Conservation (phyloP, 1,284 basidiomycete genomes). For the Cystobasidium pallidum region DNA sequence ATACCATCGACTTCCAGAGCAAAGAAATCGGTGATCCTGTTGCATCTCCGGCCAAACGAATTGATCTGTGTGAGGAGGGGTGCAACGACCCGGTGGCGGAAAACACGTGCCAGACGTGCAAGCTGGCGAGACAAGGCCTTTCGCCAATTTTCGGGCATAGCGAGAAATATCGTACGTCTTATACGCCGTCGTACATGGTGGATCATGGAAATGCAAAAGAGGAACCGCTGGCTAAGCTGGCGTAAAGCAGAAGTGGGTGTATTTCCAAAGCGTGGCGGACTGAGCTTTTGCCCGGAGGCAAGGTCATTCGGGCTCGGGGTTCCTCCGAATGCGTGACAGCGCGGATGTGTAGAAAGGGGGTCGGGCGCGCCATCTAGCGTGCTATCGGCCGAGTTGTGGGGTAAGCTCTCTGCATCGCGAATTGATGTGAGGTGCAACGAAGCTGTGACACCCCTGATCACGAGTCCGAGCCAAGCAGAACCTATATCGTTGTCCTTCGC, state of each 20-base stretch:
- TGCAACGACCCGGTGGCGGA: slow-evolving; percentile 26
- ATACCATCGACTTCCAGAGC: slow-evolving; percentile 28
- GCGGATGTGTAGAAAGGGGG: background rate
- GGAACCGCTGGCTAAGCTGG: background rate
- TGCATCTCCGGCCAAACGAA: slow-evolving; percentile 6
- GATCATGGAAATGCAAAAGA: background rate
- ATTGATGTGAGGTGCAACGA: background rate
- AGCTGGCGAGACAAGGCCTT: background rate
- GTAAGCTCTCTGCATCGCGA: background rate
- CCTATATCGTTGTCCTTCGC: slow-evolving; percentile 26
- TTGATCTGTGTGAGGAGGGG: slow-evolving; percentile 32
- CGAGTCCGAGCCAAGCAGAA: slow-evolving; percentile 27
- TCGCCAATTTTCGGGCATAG: slow-evolving; percentile 1
- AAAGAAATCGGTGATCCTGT: slow-evolving; percentile 18
- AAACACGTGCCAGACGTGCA: background rate
- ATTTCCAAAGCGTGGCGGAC: background rate
- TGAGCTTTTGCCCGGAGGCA: background rate
- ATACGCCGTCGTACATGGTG: slow-evolving; percentile 24
- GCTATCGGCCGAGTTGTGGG: background rate
- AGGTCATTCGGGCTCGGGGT: slow-evolving; percentile 1
- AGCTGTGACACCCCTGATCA: slow-evolving; percentile 18
- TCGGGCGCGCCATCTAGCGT: background rate
- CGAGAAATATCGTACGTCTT: background rate
- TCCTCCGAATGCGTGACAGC: background rate
- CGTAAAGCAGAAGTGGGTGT: background rate